phyloP scores from a whole-genome alignment of 331 rosid genomes.

The Rosa hybrid region DNA sequence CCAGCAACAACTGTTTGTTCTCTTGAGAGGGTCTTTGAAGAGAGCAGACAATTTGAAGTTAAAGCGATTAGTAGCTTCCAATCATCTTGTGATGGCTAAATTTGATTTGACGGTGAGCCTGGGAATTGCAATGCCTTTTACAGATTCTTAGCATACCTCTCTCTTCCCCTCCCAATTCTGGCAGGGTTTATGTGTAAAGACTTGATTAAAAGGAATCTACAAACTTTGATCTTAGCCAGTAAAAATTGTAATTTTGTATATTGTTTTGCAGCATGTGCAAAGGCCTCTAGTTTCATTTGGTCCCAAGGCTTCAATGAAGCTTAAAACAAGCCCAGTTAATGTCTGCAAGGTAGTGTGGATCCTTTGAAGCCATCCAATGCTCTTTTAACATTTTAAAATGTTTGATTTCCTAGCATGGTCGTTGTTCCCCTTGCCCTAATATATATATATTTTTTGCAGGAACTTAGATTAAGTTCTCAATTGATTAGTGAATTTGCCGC shows the following conservation, averaged over 20 bases:
- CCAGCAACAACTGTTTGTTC: slow-evolving; percentile 93
- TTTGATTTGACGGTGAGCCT: slow-evolving; percentile 83
- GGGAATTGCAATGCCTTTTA: slow-evolving; percentile 20
- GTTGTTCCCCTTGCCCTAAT: slow-evolving; percentile 24
- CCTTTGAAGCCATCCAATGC: slow-evolving; percentile 30
- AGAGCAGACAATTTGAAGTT: slow-evolving; percentile 92
- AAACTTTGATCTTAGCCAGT: background rate
- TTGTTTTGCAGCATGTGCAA: slow-evolving; percentile 82
- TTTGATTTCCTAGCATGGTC: slow-evolving; percentile 14
- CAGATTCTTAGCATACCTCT: slow-evolving; percentile 12
- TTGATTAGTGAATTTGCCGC: slow-evolving; percentile 73
- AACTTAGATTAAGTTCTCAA: slow-evolving; percentile 81
- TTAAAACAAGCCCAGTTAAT: slow-evolving; percentile 73
- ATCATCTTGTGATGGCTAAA: slow-evolving; percentile 94
- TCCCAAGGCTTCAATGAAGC: slow-evolving; percentile 87
- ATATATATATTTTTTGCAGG: slow-evolving; percentile 48
- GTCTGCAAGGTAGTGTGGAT: slow-evolving; percentile 76
- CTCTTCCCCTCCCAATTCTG: slow-evolving; percentile 4
- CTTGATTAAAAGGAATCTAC: background rate
- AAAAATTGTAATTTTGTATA: slow-evolving; percentile 10
- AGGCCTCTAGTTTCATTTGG: slow-evolving; percentile 92
- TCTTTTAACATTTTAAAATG: slow-evolving; percentile 7
- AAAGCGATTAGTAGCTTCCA: slow-evolving; percentile 85
- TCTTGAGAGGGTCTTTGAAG: slow-evolving; percentile 88
- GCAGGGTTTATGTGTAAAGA: background rate